Percentiles rank a stretch among this genome's conserved stretches.
phyloP scores from a whole-genome alignment of 345 rosid species.

The Chamaenerion angustifolium region DNA sequence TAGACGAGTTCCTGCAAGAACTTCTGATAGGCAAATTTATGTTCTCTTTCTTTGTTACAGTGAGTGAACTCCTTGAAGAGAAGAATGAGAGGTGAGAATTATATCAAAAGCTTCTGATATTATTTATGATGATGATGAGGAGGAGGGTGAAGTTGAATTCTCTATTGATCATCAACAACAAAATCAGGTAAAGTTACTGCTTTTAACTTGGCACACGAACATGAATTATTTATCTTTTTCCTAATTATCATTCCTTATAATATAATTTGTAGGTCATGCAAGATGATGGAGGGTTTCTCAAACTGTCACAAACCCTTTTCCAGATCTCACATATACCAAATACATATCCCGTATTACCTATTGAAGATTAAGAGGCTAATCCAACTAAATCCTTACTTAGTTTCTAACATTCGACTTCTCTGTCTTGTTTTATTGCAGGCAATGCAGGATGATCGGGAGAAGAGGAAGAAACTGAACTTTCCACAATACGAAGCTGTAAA shows the following conservation, averaged over 20 bases:
- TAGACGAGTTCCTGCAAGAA: neutral
- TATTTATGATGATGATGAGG: conserved; percentile 35
- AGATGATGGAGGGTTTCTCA: conserved; percentile 44
- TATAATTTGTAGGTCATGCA: conserved; percentile 23
- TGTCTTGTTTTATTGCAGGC: conserved; percentile 34
- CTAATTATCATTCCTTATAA: neutral
- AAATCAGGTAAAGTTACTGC: conserved; percentile 20
- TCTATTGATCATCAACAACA: conserved; percentile 11
- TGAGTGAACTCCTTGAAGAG: conserved; percentile 48
- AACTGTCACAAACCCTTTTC: conserved; percentile 42
- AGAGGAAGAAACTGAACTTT: conserved; percentile 72
- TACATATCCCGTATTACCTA: too few species aligned
- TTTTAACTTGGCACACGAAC: neutral
- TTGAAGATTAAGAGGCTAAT: too few species aligned
- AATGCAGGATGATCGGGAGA: conserved; percentile 56
- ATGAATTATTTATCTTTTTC: too few species aligned
- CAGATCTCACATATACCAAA: too few species aligned
- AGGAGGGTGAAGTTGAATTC: neutral
- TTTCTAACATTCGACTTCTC: conserved; percentile 3
- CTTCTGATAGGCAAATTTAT: too few species aligned
- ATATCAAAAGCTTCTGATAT: conserved; percentile 63
- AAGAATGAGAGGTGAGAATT: conserved; percentile 63
- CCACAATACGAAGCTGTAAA: conserved; percentile 91
- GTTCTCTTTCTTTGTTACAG: neutral
- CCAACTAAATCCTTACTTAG: too few species aligned